A percentile compares a stretch with the other conserved stretches of the same genome.
phyloP scores from a whole-genome alignment of 2,329 filamentous ascomycete genomes.

The Beauveria scarabaeidicola region DNA sequence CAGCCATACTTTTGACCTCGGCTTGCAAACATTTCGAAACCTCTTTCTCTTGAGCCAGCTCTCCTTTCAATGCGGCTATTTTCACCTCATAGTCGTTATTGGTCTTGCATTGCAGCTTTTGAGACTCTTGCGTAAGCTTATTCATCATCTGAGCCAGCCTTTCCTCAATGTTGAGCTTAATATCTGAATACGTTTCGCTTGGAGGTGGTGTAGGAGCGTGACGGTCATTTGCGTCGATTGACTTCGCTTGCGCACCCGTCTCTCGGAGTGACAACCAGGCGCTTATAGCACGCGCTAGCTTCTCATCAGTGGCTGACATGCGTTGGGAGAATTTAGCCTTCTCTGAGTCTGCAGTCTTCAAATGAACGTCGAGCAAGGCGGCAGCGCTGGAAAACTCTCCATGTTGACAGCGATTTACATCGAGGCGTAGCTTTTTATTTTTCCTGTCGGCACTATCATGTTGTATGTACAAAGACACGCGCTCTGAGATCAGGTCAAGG shows the following conservation, averaged over 20 bases:
- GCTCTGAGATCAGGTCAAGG: not conserved
- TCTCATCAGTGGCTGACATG: not conserved
- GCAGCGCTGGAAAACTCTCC: not conserved
- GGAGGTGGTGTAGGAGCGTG: not conserved
- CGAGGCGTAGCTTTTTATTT: not conserved
- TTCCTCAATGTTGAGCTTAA: not conserved
- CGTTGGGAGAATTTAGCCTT: not conserved
- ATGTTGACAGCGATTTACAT: slow-evolving; percentile 1
- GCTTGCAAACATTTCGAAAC: not conserved
- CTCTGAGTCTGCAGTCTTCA: not conserved
- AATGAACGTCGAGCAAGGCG: not conserved
- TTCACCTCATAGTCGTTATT: not conserved
- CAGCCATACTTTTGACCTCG: not conserved
- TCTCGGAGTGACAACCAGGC: not conserved
- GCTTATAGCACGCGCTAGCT: not conserved
- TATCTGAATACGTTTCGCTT: slow-evolving; percentile 2
- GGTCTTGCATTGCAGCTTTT: not conserved
- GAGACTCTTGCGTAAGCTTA: not conserved
- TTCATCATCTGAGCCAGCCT: not conserved
- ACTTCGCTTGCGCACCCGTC: not conserved
- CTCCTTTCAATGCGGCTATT: not conserved
- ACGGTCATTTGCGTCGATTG: not conserved
- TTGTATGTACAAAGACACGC: not conserved
- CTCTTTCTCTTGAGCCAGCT: not conserved
- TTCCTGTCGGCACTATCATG: slow-evolving; percentile 1